A percentile compares a stretch with the other conserved stretches of the same genome.
These are phyloP conservation scores for Didymella lethalis DNA, from an alignment of 2,329 filamentous ascomycete genomes.

Conservation along the genomic window DNA sequence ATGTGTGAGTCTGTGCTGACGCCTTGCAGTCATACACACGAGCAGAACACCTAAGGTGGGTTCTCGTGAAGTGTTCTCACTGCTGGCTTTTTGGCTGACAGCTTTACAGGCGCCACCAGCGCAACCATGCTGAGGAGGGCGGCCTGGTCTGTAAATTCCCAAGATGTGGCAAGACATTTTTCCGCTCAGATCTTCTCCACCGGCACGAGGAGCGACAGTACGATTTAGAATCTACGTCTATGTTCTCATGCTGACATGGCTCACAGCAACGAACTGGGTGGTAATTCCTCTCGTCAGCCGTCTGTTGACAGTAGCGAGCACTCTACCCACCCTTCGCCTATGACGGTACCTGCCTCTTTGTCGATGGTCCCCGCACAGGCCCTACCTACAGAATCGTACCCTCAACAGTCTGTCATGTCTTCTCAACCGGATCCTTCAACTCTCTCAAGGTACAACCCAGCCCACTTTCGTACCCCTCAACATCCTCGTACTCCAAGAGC, in stretches of 20 bases:
- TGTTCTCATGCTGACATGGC: conserved; percentile 21
- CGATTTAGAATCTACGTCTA: conserved; percentile 20
- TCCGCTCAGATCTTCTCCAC: conserved; percentile 55
- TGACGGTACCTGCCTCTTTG: conserved; percentile 26
- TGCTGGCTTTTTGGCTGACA: not conserved
- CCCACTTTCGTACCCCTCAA: conserved; percentile 51
- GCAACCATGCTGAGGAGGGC: conserved; percentile 56
- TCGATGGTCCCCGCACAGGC: conserved; percentile 27
- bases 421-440: conserved; percentile 36
- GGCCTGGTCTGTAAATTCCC: conserved; percentile 52
- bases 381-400: conserved; percentile 28
- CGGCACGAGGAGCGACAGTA: conserved; percentile 58
- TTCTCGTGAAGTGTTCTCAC: not conserved
- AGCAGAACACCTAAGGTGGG: conserved; percentile 57
- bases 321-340: conserved; percentile 30
- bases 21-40: conserved; percentile 56
- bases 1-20: conserved; percentile 27
- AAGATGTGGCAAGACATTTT: conserved; percentile 55
- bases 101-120: conserved; percentile 54
- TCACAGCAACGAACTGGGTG: conserved; percentile 39
- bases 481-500: conserved; percentile 41
- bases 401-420: conserved; percentile 31
- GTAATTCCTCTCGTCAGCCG: conserved; percentile 34
- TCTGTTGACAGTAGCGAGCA: conserved; percentile 38
- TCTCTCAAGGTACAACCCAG: conserved; percentile 49